Conservation (phyloP, 306 rosid species). For the Quercus robur region DNA sequence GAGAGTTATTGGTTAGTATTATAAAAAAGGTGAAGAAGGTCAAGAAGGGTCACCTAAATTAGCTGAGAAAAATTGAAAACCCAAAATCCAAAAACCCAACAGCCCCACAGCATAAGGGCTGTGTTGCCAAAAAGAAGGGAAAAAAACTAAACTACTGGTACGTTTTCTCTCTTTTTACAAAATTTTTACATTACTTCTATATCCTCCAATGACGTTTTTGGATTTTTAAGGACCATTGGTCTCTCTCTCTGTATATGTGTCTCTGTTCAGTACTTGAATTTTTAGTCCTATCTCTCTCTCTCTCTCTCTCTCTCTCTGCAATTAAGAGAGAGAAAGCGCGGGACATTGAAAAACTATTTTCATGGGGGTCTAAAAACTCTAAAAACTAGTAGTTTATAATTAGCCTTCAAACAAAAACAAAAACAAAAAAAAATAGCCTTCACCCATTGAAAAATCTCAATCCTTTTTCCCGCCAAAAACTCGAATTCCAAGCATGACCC, state of each 20-base stretch:
- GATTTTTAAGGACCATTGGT: conserved; percentile 47
- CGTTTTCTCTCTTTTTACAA: conserved; percentile 7
- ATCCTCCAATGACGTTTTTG: conserved; percentile 12
- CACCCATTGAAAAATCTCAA: too few relatives aligned
- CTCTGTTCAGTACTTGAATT: conserved; percentile 58
- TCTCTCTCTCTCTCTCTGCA: conserved; percentile 17
- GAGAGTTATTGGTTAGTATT: too few relatives aligned
- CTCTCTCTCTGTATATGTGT: conserved; percentile 7
- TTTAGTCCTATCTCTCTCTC: conserved; percentile 25
- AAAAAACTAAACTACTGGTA: conserved; percentile 18
- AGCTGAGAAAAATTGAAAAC: neutral
- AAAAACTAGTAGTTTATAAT: too few relatives aligned
- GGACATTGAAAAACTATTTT: conserved; percentile 23
- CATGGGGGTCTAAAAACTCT: too few relatives aligned
- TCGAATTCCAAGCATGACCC: conserved; percentile 22
- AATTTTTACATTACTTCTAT: neutral
- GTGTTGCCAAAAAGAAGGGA: neutral
- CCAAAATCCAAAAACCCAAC: neutral
- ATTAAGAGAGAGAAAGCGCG: conserved; percentile 40
- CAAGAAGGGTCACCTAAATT: conserved; percentile 22
- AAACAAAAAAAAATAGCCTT: too few relatives aligned
- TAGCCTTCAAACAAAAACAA: too few relatives aligned
- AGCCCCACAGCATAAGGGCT: too few relatives aligned
- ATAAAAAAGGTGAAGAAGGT: neutral
- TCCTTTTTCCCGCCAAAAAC: conserved; percentile 52